A percentile compares a stretch with the other conserved stretches of the same genome.
These are phyloP conservation scores for Citrus mangshanensis DNA, from an alignment of 345 rosid species.

Conservation along the genomic window DNA sequence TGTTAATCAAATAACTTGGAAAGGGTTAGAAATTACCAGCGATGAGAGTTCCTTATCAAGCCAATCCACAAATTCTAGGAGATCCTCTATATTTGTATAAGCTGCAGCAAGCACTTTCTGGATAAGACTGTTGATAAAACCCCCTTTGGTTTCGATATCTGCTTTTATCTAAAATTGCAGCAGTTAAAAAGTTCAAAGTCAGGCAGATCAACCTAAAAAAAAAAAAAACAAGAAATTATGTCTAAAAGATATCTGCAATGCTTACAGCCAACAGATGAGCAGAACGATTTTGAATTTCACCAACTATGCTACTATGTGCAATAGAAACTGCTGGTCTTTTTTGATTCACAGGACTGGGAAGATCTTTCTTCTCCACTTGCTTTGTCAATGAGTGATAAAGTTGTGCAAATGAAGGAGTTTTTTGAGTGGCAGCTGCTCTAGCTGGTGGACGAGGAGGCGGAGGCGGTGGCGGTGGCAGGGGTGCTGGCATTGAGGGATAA, in stretches of 20 bases:
- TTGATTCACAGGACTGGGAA: conserved; percentile 25
- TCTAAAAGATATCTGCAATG: conserved; percentile 1
- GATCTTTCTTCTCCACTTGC: conserved; percentile 48
- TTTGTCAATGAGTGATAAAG: conserved; percentile 43
- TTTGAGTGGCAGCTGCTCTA: conserved; percentile 44
- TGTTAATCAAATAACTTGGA: conserved; percentile 5
- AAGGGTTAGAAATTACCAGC: conserved; percentile 47
- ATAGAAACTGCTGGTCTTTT: conserved; percentile 35
- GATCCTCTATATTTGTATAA: conserved; percentile 69
- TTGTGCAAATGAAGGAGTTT: conserved; percentile 47
- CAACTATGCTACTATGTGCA: conserved; percentile 76
- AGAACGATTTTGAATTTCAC: conserved; percentile 90
- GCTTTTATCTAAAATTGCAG: conserved; percentile 58
- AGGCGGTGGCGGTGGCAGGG: conserved; percentile 73
- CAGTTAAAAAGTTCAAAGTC: background rate
- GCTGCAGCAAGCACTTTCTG: conserved; percentile 60
- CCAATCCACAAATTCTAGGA: conserved; percentile 75
- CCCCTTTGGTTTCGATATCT: conserved; percentile 83
- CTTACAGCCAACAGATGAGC: conserved; percentile 83
- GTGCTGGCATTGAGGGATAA: conserved; percentile 37
- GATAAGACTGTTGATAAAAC: conserved; percentile 67
- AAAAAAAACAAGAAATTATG: background rate
- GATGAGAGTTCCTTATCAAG: conserved; percentile 70
- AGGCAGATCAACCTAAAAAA: background rate
- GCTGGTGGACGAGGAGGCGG: conserved; percentile 54